Evolutionary conservation across 805 yeast genomes (phyloP).

Genomic region (Maudiozyma saulgeensis): DNA sequence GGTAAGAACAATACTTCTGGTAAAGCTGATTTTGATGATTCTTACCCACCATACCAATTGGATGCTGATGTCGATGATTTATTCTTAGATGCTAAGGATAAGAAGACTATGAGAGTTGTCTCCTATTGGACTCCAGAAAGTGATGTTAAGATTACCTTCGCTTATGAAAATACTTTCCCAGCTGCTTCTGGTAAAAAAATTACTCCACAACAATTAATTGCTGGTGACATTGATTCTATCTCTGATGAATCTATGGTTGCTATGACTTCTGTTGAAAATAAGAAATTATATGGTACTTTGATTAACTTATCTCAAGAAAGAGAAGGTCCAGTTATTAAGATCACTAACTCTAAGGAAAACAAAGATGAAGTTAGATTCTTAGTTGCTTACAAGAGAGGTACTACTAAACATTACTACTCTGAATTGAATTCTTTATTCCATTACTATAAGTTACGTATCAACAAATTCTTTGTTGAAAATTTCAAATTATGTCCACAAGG

Average conservation of each 20-base stretch:
- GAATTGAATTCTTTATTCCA: slow-evolving; percentile 80
- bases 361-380: slow-evolving; percentile 78
- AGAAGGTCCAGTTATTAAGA: slow-evolving; percentile 89
- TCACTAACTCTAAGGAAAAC: slow-evolving; percentile 61
- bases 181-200: slow-evolving; percentile 11
- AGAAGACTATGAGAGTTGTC: slow-evolving; percentile 70
- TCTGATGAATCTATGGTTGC: slow-evolving; percentile 72
- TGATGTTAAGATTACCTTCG: slow-evolving; percentile 40
- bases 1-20: background rate
- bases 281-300: slow-evolving; percentile 62
- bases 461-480: slow-evolving; percentile 90
- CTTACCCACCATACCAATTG: slow-evolving; percentile 38
- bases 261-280: slow-evolving; percentile 73
- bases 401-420: slow-evolving; percentile 79
- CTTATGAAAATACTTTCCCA: slow-evolving; percentile 60
- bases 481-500: slow-evolving; percentile 38
- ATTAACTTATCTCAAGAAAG: slow-evolving; percentile 59
- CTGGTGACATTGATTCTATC: slow-evolving; percentile 48
- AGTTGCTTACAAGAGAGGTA: slow-evolving; percentile 75
- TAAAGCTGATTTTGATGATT: slow-evolving; percentile 4
- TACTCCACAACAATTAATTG: slow-evolving; percentile 10
- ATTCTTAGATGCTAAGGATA: slow-evolving; percentile 50
- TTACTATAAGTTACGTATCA: slow-evolving; percentile 75
- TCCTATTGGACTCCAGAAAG: slow-evolving; percentile 37
- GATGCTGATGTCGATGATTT: slow-evolving; percentile 74